phyloP scores from a whole-genome alignment of 108 stramenopile genomes.

The Mediolabrus comicus region DNA sequence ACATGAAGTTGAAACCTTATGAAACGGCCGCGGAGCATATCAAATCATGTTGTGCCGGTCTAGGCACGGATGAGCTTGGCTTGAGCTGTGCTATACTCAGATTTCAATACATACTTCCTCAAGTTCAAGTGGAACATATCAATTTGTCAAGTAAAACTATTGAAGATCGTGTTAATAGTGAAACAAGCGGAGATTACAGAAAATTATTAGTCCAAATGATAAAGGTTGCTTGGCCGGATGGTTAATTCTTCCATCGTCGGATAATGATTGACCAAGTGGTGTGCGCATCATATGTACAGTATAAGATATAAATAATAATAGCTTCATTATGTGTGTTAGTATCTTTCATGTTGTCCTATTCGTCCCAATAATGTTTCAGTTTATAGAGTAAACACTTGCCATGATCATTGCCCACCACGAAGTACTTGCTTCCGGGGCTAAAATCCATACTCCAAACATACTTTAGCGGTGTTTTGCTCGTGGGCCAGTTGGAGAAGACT shows the following conservation, averaged over 20 bases:
- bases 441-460: constrained; percentile 94
- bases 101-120: constrained; percentile 52
- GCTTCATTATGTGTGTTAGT: too few species aligned
- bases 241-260: neutral
- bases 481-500: constrained; percentile 99
- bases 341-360: neutral
- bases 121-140: constrained; percentile 56
- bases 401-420: constrained; percentile 96
- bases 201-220: constrained; percentile 52
- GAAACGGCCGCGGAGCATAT: constrained; percentile 61
- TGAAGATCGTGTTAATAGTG: constrained; percentile 55
- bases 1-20: constrained; percentile 66
- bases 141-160: constrained; percentile 61
- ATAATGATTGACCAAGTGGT: too few species aligned
- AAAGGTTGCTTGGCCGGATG: constrained; percentile 63
- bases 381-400: constrained; percentile 93
- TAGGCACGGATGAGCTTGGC: constrained; percentile 69
- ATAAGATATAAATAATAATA: neutral
- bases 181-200: constrained; percentile 55
- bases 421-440: constrained; percentile 82
- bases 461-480: constrained; percentile 91
- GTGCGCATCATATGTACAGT: too few species aligned
- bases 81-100: constrained; percentile 61
- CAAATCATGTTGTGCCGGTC: constrained; percentile 59
- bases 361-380: constrained; percentile 69